Evolutionary conservation across 1,139 yeast species (phyloP).

Genomic region (Sugiyamaella pinicola): DNA sequence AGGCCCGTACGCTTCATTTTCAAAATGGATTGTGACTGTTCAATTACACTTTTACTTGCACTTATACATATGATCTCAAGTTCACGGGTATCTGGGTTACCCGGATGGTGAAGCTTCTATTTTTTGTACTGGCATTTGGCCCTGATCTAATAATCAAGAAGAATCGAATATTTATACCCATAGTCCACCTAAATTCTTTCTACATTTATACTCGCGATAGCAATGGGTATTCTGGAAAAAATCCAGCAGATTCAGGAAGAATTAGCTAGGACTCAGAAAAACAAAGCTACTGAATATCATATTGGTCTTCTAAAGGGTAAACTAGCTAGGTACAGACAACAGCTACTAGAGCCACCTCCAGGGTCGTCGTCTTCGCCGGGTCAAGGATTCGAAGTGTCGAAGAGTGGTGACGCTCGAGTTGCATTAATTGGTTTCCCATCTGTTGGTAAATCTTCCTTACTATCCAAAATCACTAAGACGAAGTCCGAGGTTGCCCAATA

Average conservation of each 20-base stretch:
- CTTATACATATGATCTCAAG: neutral
- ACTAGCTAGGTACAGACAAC: slow-evolving; percentile 90
- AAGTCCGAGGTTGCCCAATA: slow-evolving; percentile 94
- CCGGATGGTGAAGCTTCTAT: slow-evolving; percentile 12
- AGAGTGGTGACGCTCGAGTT: slow-evolving; percentile 95
- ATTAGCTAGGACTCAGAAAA: slow-evolving; percentile 92
- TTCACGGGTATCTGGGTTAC: neutral
- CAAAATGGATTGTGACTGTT: neutral
- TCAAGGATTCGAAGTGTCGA: slow-evolving; percentile 92
- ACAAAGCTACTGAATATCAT: slow-evolving; percentile 97
- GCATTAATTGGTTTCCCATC: slow-evolving; percentile 96
- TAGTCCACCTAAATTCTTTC: neutral
- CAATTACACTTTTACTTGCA: neutral
- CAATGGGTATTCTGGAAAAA: slow-evolving; percentile 55
- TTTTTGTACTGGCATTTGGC: no score
- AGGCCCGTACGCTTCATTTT: slow-evolving; percentile 34
- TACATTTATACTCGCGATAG: no score
- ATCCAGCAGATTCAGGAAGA: slow-evolving; percentile 91
- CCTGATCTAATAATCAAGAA: no score
- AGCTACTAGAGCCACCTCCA: slow-evolving; percentile 86
- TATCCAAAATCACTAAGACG: slow-evolving; percentile 84
- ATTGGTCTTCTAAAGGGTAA: slow-evolving; percentile 92
- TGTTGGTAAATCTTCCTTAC: slow-evolving; percentile 91
- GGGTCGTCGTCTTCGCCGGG: slow-evolving; percentile 75
- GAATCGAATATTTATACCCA: no score